Evolutionary conservation across 345 rosid species (phyloP), one percentile per base, ranked within the genome.

Genomic region (Lumnitzera racemosa): DNA sequence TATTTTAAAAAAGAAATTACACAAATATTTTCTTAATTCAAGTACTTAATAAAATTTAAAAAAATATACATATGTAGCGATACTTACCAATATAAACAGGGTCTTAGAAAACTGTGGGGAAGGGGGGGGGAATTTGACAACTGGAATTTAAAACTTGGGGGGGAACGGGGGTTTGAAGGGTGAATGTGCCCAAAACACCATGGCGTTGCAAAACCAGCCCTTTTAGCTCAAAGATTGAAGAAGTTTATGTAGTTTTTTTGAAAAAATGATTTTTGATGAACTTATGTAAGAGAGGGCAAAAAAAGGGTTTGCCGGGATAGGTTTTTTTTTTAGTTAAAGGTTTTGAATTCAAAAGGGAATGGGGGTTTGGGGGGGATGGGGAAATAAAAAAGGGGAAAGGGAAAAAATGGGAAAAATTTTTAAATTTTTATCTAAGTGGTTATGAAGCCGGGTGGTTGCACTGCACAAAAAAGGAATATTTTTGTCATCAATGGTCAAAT

Each of bases 161-260:
- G 3, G 3, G 49, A 57, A 65, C 88, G 83, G 24, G 49, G 65
- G 88, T 88, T 7, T 84, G 79, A 67, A 87, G 82, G 53, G 84
- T 70, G 52, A 87, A 82, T 13, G 90, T 84, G 67, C 95, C 88
- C 24, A 90, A 87, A 62, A 87, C 76, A 6, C 90, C 90, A 87
- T 82, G 72, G 90, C 90, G 90, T 84, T 57, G 90, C 95, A 87
- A 61, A 20, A 77, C 89, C 57, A 74, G 0, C 83, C 86, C 23
- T 87, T 90, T 36, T 87, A 82, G 61, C 76, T 66, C 67, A n/a
- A 82, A 66, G 12, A 72, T 66, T 2, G 90, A 68, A 61, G 83
- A 85, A 83, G 55, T 29, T 53, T 46, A 0, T 24, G 55, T 12
- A 17, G 46, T n/a, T 14, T 0, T 47, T 15, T 55, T 12, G 20